These are phyloP conservation scores for Colletotrichum spinosum DNA, from an alignment of 2,329 filamentous ascomycete genomes.

Conservation along the genomic window DNA sequence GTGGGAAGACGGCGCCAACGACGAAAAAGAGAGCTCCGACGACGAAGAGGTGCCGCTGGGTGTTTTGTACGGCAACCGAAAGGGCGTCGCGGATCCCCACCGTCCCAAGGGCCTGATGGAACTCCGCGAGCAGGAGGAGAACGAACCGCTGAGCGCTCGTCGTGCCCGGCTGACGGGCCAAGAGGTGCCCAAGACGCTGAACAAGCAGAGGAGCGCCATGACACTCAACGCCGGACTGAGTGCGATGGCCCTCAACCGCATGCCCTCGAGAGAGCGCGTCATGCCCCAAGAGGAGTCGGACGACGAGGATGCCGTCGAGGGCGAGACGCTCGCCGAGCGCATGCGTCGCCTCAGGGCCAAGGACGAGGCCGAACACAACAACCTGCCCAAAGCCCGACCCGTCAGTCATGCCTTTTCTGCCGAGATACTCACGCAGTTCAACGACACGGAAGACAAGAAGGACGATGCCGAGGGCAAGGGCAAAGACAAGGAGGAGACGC, in stretches of 20 bases:
- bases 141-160: constrained; percentile 85
- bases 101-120: constrained; percentile 82
- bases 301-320: constrained; percentile 62
- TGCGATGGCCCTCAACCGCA: constrained; percentile 42
- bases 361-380: constrained; percentile 57
- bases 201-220: constrained; percentile 59
- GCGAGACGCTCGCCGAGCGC: constrained; percentile 75
- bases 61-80: constrained; percentile 76
- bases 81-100: constrained; percentile 68
- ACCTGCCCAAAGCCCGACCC: constrained; percentile 65
- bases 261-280: constrained; percentile 37
- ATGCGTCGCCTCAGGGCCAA: constrained; percentile 72
- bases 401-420: constrained; percentile 75
- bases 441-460: constrained; percentile 56
- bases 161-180: constrained; percentile 79
- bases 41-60: constrained; percentile 92
- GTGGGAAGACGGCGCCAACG: constrained; percentile 79
- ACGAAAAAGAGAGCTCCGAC: constrained; percentile 59
- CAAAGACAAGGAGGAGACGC: constrained; percentile 45
- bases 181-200: constrained; percentile 51
- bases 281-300: constrained; percentile 43
- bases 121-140: constrained; percentile 87
- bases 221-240: constrained; percentile 49
- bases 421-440: constrained; percentile 76
- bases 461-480: constrained; percentile 45